phyloP scores from a whole-genome alignment of 306 rosid species.

The Lablab purpureus region DNA sequence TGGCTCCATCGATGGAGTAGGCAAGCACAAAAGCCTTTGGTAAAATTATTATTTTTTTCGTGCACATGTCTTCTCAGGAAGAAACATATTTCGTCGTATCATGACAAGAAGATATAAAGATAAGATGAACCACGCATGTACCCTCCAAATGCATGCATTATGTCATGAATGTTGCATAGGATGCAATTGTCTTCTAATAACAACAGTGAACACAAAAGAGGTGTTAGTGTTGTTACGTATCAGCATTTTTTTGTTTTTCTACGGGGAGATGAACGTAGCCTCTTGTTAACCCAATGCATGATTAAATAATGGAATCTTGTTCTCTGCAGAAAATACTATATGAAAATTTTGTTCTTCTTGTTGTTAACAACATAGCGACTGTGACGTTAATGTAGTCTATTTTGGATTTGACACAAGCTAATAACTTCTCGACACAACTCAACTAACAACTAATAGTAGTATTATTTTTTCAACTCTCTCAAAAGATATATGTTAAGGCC shows the following conservation, averaged over 20 bases:
- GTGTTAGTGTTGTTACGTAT: neutral
- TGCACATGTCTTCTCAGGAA: conserved; percentile 13
- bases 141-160: conserved; percentile 49
- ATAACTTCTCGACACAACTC: neutral
- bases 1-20: neutral
- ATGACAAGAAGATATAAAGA: conserved; percentile 41
- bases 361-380: conserved; percentile 28
- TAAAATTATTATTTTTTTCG: neutral
- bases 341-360: neutral
- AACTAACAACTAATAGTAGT: neutral
- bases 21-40: neutral
- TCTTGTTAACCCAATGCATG: neutral
- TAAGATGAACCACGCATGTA: conserved; percentile 38
- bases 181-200: conserved; percentile 30
- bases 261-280: conserved; percentile 46
- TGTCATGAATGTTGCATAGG: neutral
- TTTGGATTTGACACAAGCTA: neutral
- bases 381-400: conserved; percentile 13
- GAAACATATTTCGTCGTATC: conserved; percentile 22
- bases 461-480: neutral
- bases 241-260: neutral
- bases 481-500: neutral
- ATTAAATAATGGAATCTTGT: conserved; percentile 38
- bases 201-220: neutral
- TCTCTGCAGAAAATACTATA: conserved; percentile 2